phyloP scores from a whole-genome alignment of 805 yeast genomes.

The Yarrowia hollandica region DNA sequence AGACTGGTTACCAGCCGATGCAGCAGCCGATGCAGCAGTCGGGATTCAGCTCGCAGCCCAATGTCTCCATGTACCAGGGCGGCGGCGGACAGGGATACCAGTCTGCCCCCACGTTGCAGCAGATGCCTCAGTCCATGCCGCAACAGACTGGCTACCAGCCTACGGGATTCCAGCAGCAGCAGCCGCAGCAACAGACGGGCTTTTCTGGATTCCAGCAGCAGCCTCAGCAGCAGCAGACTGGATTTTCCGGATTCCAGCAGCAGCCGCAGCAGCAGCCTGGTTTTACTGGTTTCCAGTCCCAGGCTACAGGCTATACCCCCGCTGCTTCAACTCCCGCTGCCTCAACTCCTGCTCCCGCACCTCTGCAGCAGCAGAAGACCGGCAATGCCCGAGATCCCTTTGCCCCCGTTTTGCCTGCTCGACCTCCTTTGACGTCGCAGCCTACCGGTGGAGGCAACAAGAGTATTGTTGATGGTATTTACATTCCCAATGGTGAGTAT shows the following conservation, averaged over 20 bases:
- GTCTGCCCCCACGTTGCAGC: slow-evolving; percentile 30
- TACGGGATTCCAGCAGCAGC: slow-evolving; percentile 8
- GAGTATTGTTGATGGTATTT: slow-evolving; percentile 17
- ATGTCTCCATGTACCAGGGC: slow-evolving; percentile 28
- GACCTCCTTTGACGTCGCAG: slow-evolving; percentile 32
- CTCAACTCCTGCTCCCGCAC: slow-evolving; percentile 4
- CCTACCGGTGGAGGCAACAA: slow-evolving; percentile 32
- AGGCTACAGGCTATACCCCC: slow-evolving; percentile 39
- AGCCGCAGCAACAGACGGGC: slow-evolving; percentile 13
- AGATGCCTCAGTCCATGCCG: too few relatives aligned
- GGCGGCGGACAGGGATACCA: slow-evolving; percentile 26
- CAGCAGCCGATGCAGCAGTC: slow-evolving; percentile 34
- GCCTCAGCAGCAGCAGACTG: slow-evolving; percentile 13
- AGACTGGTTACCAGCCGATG: slow-evolving; percentile 33
- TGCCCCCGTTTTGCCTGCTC: slow-evolving; percentile 24
- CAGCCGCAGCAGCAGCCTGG: slow-evolving; percentile 27
- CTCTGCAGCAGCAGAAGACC: slow-evolving; percentile 27
- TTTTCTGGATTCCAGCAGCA: slow-evolving; percentile 9
- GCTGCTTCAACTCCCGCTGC: background rate
- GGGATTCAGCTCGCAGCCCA: slow-evolving; percentile 29
- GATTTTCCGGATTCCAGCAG: slow-evolving; percentile 30
- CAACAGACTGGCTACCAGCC: slow-evolving; percentile 1
- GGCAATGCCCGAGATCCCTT: slow-evolving; percentile 26
- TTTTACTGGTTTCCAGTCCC: slow-evolving; percentile 25
- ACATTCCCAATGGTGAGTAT: slow-evolving; percentile 27